Conservation (phyloP, 2,329 filamentous ascomycete species). For the Fusarium transvaalense region DNA sequence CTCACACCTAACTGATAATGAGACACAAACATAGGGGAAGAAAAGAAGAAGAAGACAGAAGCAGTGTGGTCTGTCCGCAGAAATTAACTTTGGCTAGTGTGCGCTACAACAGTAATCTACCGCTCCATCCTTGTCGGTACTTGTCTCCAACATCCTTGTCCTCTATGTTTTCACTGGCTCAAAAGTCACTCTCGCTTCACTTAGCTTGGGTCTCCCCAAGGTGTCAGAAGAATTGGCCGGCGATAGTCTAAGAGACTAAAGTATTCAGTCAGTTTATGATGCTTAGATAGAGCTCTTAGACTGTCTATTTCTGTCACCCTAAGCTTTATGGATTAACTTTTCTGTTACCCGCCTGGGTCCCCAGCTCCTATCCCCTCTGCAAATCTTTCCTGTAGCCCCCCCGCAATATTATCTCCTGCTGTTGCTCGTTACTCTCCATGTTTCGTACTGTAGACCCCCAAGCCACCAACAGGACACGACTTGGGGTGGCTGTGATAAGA, state of each 20-base stretch:
- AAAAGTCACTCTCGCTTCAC: not conserved
- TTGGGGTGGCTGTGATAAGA: conserved; percentile 5
- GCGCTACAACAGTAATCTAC: not conserved
- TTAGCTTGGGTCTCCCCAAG: too few species aligned
- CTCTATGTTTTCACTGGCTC: not conserved
- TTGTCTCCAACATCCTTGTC: not conserved
- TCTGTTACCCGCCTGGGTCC: too few species aligned
- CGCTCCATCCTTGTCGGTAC: not conserved
- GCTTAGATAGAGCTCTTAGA: too few species aligned
- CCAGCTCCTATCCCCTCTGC: not conserved
- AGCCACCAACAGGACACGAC: not conserved
- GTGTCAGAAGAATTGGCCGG: too few species aligned
- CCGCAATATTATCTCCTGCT: not conserved
- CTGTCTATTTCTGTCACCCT: too few species aligned
- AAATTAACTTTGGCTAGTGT: not conserved
- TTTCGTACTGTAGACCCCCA: not conserved
- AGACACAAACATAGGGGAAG: not conserved
- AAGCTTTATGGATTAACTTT: too few species aligned
- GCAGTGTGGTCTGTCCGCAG: conserved; percentile 1
- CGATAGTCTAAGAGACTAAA: too few species aligned
- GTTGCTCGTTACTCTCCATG: not conserved
- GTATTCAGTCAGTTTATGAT: too few species aligned
- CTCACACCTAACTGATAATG: not conserved
- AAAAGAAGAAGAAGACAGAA: not conserved
- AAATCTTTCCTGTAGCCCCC: not conserved